Evolutionary conservation across 257 asterid species (phyloP).

Genomic region (Pogostemon cablin): DNA sequence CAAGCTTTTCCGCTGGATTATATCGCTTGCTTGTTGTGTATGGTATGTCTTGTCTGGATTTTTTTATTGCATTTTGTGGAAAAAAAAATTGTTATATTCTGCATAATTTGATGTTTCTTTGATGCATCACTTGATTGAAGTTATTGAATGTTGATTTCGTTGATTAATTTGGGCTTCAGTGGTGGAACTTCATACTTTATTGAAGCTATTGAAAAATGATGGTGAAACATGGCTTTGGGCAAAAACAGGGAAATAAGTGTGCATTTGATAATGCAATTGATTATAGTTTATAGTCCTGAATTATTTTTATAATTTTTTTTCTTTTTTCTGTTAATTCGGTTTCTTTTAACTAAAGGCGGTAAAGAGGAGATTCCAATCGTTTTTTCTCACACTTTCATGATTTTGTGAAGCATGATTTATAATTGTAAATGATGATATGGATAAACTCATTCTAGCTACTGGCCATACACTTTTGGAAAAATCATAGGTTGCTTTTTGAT

Average conservation of each 20-base stretch:
- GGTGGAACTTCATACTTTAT: background rate
- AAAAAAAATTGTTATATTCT: background rate
- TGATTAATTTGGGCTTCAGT: constrained; percentile 11
- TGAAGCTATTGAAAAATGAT: constrained; percentile 7
- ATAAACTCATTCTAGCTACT: background rate
- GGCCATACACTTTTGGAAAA: background rate
- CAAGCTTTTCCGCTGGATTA: constrained; percentile 1
- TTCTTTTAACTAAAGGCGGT: background rate
- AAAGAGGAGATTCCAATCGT: background rate
- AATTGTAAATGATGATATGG: constrained; percentile 1
- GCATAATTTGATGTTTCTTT: constrained; percentile 6
- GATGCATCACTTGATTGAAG: constrained; percentile 23
- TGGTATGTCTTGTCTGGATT: constrained; percentile 8
- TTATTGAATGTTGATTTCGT: constrained; percentile 8
- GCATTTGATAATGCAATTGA: background rate
- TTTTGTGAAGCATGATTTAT: background rate
- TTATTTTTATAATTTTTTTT: background rate
- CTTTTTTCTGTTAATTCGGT: background rate
- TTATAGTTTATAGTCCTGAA: background rate
- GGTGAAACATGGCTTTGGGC: background rate
- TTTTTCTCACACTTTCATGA: background rate
- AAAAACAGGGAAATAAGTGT: background rate
- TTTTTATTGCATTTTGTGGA: background rate
- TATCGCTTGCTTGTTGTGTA: background rate
- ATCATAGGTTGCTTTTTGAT: background rate